phyloP scores from a whole-genome alignment of 2,329 filamentous ascomycete species.

The Clonostachys rosea region DNA sequence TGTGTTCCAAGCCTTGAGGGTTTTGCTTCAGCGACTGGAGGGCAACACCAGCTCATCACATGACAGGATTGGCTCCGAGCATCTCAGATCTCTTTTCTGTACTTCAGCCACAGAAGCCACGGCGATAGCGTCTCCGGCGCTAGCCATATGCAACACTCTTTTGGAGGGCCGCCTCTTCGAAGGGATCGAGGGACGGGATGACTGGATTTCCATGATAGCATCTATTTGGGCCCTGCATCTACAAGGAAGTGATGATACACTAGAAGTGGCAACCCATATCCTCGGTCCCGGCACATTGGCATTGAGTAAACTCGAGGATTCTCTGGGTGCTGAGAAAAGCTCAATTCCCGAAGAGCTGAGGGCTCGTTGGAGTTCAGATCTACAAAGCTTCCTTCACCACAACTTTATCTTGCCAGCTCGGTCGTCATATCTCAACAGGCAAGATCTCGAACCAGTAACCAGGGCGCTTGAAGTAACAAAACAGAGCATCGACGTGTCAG shows the following conservation, averaged over 20 bases:
- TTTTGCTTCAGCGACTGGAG: conserved; percentile 40
- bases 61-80: conserved; percentile 49
- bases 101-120: conserved; percentile 41
- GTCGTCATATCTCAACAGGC: conserved; percentile 36
- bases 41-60: conserved; percentile 26
- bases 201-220: conserved; percentile 41
- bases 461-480: conserved; percentile 32
- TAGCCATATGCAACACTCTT: conserved; percentile 37
- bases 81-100: conserved; percentile 53
- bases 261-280: conserved; percentile 42
- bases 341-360: conserved; percentile 13
- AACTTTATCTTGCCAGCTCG: conserved; percentile 48
- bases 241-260: conserved; percentile 39
- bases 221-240: conserved; percentile 50
- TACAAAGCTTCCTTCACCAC: conserved; percentile 43
- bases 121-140: conserved; percentile 35
- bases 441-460: conserved; percentile 32
- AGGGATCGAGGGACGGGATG: conserved; percentile 27
- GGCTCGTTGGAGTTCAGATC: conserved; percentile 35
- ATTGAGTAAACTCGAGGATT: conserved; percentile 30
- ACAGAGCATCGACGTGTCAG: conserved; percentile 25
- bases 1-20: conserved; percentile 39
- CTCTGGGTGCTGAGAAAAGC: conserved; percentile 12
- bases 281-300: conserved; percentile 30
- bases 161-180: conserved; percentile 22